phyloP scores from a whole-genome alignment of 2,329 filamentous ascomycete genomes.

The Microsporum audouinii region DNA sequence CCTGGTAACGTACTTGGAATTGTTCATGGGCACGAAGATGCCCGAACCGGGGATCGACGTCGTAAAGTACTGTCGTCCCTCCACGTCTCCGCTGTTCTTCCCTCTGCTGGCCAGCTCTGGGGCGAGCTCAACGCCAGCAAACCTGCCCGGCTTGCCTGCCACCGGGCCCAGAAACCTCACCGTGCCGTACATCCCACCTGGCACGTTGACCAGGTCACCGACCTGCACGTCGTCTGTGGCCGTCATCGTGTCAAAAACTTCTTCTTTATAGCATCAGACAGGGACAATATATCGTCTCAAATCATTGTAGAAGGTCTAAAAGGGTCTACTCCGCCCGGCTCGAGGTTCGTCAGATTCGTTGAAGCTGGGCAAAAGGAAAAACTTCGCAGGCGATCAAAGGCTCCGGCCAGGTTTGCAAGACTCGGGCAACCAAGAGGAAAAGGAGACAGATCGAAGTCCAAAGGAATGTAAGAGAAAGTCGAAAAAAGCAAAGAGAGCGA shows the following conservation, averaged over 20 bases:
- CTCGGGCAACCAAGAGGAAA: not conserved
- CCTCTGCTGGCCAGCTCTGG: constrained; percentile 68
- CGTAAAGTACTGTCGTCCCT: constrained; percentile 71
- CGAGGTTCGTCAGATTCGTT: not conserved
- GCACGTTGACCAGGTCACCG: constrained; percentile 80
- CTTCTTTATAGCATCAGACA: not conserved
- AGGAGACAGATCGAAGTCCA: not conserved
- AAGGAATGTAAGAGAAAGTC: not conserved
- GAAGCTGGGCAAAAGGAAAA: not conserved
- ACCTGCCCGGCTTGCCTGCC: constrained; percentile 76
- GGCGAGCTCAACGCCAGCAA: constrained; percentile 83
- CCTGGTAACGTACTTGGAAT: constrained; percentile 55
- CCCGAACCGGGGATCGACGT: constrained; percentile 70
- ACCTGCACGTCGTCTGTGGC: constrained; percentile 48
- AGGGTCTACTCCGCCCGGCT: not conserved
- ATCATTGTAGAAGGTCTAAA: not conserved
- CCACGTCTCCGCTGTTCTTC: constrained; percentile 94
- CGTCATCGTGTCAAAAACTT: not conserved
- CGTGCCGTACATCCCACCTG: constrained; percentile 80
- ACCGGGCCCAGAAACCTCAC: constrained; percentile 84
- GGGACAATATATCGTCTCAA: not conserved
- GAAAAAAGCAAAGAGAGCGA: constrained; percentile 1
- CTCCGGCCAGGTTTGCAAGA: not conserved
- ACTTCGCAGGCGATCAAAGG: not conserved
- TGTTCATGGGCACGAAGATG: constrained; percentile 82